Evolutionary conservation across 2,329 filamentous ascomycete genomes (phyloP), one percentile per base, ranked within the genome.

Genomic region (Colletotrichum musae): DNA sequence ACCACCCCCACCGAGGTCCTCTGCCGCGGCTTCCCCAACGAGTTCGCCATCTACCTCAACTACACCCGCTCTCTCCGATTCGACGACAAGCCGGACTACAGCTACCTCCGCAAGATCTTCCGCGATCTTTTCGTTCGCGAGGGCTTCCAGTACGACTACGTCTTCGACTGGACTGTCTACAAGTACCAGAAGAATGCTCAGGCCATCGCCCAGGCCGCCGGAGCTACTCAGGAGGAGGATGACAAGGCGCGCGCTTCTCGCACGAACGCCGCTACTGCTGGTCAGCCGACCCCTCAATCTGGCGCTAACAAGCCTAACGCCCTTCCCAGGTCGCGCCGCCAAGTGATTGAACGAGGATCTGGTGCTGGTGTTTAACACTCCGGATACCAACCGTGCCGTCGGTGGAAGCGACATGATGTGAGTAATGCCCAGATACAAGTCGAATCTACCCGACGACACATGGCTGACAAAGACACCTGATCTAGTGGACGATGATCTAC

Each of bases 141-240:
- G 84, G 96, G 95, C 65, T 99, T 98, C 91, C 96, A 99, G 86
- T 98, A 99, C 83, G 96, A 99, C 84, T 98, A 99, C 77, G 96
- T 99, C 76, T 99, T 99, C 78, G 96, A 99, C 86, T 99, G 96
- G 96, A 99, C 96, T 70, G 96, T 98, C 78, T 98, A 98, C 91
- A 98, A 98, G 88, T 98, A 98, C 88, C 95, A 98, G 89, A 98
- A 98, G 92, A 98, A 98, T 77, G 95, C 95, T 64, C 94, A 97
- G 85, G 70, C 70, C 43, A 97, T 97, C 81, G 93, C 94, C 75
- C 92, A 95, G 82, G 93, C 93, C 75, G 91, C 91, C 74, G 91
- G 88, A 74, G 68, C 68, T 47, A 70, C 57, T 53, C 89, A 88
- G 74, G 92, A 94, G 73, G 90, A 91, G 48, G 92, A 94, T 18